Evolutionary conservation across 305 asterid genomes (phyloP), one percentile per base, ranked within the genome.

Genomic region (Ilex paraguariensis): DNA sequence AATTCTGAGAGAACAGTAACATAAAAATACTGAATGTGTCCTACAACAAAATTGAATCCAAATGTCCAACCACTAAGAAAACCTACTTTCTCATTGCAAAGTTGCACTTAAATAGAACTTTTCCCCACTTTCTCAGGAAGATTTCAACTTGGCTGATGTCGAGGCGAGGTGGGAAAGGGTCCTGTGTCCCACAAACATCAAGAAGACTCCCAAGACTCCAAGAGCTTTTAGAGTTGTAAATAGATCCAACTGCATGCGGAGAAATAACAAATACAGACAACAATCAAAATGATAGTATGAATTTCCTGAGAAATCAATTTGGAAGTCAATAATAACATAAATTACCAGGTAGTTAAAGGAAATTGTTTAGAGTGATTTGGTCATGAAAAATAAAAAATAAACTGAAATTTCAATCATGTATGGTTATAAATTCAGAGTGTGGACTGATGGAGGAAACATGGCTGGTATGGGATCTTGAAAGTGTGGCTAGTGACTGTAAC

Each of bases 151-250:
- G 71, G 95, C 66, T 0, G 97, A 81, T 3, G 84, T 56, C 59
- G 92, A 84, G 53, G 98, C 96, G 12, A 82, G 87, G 72, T 90
- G 82, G 51, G 98, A 81, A 45, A 93, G 97, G 12, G 92, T 83
- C 75, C 79, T 87, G 72, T 93, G 97, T 61, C 98, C 98, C 11
- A 85, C 91, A 62, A 90, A 76, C 92, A 87, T 74, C 88, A 87
- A 90, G 83, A 90, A 93, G 62, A 82, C 65, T 66, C 96, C 99
- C 77, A 90, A 65, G 39, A 90, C 31, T 45, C 95, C 94, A 52
- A 93, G 96, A 13, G 82, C 77, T 81, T 89, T 90, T 79, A 93
- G 69, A 54, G 99, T 90, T 54, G 87, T 85, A 80, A 93, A 90
- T 39, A 93, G 85, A 75, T 93, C 92, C 88, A 93, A 73, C 99